phyloP scores from a whole-genome alignment of 2,329 filamentous ascomycete genomes.

The Pyrenophora teres region DNA sequence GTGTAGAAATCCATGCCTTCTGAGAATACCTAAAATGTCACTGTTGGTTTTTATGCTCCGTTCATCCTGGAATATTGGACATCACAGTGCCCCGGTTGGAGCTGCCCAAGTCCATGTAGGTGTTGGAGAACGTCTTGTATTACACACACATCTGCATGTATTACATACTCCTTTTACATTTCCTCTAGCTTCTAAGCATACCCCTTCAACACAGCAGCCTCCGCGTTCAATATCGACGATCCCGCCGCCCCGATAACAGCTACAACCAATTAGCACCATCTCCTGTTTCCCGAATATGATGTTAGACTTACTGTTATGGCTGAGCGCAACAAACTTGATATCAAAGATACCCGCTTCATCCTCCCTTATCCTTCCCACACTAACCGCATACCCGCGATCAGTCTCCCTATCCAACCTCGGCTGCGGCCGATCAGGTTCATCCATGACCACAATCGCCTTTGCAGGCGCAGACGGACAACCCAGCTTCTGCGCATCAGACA shows the following conservation, averaged over 20 bases:
- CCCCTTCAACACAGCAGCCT: constrained; percentile 88
- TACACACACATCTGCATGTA: background rate
- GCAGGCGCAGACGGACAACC: constrained; percentile 86
- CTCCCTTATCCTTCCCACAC: constrained; percentile 83
- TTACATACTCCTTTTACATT: background rate
- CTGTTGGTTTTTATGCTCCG: no score
- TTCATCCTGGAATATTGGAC: no score
- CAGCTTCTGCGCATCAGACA: constrained; percentile 78
- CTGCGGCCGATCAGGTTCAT: constrained; percentile 88
- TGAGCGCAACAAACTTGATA: constrained; percentile 90
- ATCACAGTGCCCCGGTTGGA: no score
- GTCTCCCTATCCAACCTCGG: constrained; percentile 87
- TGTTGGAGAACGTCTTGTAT: background rate
- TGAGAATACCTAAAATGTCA: no score
- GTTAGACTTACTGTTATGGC: constrained; percentile 69
- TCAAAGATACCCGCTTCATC: constrained; percentile 91
- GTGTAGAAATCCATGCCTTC: no score
- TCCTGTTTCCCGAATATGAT: constrained; percentile 29
- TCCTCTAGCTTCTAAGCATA: constrained; percentile 57
- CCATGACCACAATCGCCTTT: constrained; percentile 83
- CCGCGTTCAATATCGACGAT: constrained; percentile 91
- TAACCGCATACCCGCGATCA: constrained; percentile 84
- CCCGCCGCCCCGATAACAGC: constrained; percentile 95
- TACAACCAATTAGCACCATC: constrained; percentile 27
- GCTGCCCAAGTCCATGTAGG: no score